These are phyloP conservation scores for Azolla pinnata DNA, from an alignment of 75 land plant genomes.

Conservation along the genomic window DNA sequence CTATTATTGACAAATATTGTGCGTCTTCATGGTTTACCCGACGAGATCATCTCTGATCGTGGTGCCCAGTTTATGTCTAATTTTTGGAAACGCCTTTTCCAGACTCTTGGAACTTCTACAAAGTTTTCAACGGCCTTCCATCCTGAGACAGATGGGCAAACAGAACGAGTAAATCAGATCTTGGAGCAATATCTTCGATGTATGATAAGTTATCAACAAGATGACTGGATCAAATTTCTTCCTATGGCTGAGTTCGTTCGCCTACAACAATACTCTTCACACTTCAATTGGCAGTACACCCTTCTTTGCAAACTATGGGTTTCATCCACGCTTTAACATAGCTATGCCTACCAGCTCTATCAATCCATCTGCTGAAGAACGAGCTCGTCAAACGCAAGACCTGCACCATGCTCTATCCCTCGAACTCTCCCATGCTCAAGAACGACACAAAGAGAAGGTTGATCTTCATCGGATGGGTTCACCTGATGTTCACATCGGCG, in stretches of 20 bases:
- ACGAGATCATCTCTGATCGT: slow-evolving; percentile 14
- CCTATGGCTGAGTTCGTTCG: slow-evolving; percentile 3
- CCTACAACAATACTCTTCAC: slow-evolving; percentile 8
- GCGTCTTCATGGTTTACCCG: too few relatives aligned
- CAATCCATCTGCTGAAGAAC: too few relatives aligned
- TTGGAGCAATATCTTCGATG: slow-evolving; percentile 19
- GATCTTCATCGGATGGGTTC: too few relatives aligned
- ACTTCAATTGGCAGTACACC: slow-evolving; percentile 5
- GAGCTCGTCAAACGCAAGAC: too few relatives aligned
- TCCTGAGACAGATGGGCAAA: slow-evolving; percentile 24
- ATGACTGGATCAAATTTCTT: slow-evolving; percentile 9
- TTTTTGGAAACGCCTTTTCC: slow-evolving; percentile 22
- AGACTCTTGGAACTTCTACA: not conserved
- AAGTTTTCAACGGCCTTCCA: slow-evolving; percentile 6
- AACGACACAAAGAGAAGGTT: too few relatives aligned
- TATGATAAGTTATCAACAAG: not conserved
- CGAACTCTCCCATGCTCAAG: too few relatives aligned
- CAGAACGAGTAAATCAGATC: slow-evolving; percentile 10
- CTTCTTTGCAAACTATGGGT: slow-evolving; percentile 12
- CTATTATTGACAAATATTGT: too few relatives aligned
- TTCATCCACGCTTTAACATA: too few relatives aligned
- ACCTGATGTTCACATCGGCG: too few relatives aligned
- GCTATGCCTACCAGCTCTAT: too few relatives aligned
- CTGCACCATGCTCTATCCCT: too few relatives aligned
- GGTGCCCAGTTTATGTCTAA: slow-evolving; percentile 15